Conservation (phyloP, 2,329 filamentous ascomycete genomes). For the Cryoendolithus antarcticus region DNA sequence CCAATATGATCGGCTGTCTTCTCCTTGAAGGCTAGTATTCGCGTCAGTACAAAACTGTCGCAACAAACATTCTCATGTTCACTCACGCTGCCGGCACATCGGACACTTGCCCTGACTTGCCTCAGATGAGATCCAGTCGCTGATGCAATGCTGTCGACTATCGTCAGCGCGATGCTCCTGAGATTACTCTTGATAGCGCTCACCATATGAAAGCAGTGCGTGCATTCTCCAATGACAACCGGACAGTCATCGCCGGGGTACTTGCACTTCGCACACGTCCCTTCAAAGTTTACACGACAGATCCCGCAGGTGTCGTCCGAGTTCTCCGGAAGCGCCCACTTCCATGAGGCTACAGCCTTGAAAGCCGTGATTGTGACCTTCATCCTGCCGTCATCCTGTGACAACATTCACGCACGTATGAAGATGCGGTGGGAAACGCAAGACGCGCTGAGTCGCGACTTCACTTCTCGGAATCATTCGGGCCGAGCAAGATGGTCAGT, state of each 20-base stretch:
- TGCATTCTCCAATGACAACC: conserved; percentile 88
- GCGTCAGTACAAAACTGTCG: background rate
- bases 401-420: too few relatives aligned
- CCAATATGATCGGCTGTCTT: conserved; percentile 15
- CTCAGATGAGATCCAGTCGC: conserved; percentile 93
- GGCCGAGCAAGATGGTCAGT: too few relatives aligned
- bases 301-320: conserved; percentile 80
- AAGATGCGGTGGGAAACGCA: too few relatives aligned
- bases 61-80: background rate
- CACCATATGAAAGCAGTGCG: conserved; percentile 97
- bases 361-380: conserved; percentile 91
- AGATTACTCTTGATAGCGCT: background rate
- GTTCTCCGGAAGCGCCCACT: conserved; percentile 94
- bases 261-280: conserved; percentile 95
- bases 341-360: conserved; percentile 91
- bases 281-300: conserved; percentile 95
- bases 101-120: conserved; percentile 87
- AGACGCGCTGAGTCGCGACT: too few relatives aligned
- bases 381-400: conserved; percentile 41
- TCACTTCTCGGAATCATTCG: too few relatives aligned
- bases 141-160: conserved; percentile 67
- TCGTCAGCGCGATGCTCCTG: background rate
- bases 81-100: conserved; percentile 74
- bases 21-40: conserved; percentile 16
- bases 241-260: conserved; percentile 94